phyloP scores from a whole-genome alignment of 2,329 filamentous ascomycete species.

The Botryotinia narcissicola region DNA sequence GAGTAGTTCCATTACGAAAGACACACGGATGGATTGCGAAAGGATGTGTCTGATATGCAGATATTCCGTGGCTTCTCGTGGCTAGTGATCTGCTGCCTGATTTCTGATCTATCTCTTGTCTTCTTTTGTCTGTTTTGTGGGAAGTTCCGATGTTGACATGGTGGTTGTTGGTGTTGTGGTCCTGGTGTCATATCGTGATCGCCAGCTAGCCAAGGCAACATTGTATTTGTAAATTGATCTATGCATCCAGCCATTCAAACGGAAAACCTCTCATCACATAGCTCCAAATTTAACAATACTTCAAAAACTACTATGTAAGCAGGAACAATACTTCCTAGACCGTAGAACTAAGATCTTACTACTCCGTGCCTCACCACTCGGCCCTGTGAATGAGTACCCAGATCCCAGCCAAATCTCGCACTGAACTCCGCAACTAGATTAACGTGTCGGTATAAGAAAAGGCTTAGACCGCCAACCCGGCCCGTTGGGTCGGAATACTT shows the following conservation, averaged over 20 bases:
- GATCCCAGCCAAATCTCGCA: not conserved
- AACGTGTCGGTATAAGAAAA: not conserved
- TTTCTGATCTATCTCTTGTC: not conserved
- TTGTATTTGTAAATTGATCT: not conserved
- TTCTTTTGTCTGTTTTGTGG: not conserved
- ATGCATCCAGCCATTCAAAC: not conserved
- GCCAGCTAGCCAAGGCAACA: not conserved
- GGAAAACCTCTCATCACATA: not conserved
- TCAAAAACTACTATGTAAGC: not conserved
- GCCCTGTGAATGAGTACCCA: not conserved
- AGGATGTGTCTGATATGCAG: not conserved
- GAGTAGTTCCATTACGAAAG: not conserved
- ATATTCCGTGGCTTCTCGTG: not conserved
- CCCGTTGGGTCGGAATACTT: not conserved
- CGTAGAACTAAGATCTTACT: not conserved
- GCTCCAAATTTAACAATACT: not conserved
- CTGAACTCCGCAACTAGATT: not conserved
- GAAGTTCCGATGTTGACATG: not conserved
- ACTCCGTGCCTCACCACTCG: not conserved
- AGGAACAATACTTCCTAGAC: not conserved
- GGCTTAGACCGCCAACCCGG: not conserved
- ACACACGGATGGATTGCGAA: not conserved
- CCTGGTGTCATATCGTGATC: not conserved
- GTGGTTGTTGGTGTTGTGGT: not conserved
- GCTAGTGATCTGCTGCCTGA: not conserved